Evolutionary conservation across 164 flowering plant species (phyloP).

Genomic region (Aristolochia contorta): DNA sequence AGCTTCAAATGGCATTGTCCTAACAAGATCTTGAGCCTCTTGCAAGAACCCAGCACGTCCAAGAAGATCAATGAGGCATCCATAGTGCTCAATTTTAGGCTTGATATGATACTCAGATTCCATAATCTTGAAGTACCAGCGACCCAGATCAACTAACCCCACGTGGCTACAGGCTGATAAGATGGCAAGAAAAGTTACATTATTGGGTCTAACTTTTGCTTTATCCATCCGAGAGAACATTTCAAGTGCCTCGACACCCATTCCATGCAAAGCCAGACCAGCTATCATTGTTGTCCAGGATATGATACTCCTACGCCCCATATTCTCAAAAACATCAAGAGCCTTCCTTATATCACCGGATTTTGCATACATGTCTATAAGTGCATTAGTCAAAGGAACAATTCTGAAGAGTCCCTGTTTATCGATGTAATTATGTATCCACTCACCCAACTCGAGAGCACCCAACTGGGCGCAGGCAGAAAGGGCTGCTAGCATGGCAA

Average conservation of each 20-base stretch:
- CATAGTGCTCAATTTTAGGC: slow-evolving; percentile 57
- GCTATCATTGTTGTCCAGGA: slow-evolving; percentile 69
- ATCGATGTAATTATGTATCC: slow-evolving; percentile 37
- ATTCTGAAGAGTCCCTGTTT: slow-evolving; percentile 19
- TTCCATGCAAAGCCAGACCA: slow-evolving; percentile 55
- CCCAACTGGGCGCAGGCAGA: slow-evolving; percentile 63
- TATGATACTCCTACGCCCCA: slow-evolving; percentile 36
- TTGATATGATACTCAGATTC: slow-evolving; percentile 23
- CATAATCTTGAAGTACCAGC: slow-evolving; percentile 36
- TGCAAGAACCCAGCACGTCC: slow-evolving; percentile 55
- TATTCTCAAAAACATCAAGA: slow-evolving; percentile 33
- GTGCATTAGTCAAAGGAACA: slow-evolving; percentile 38
- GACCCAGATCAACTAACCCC: slow-evolving; percentile 47
- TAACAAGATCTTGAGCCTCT: slow-evolving; percentile 38
- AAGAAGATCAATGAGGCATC: slow-evolving; percentile 62
- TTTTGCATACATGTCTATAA: slow-evolving; percentile 58
- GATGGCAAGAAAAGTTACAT: slow-evolving; percentile 48
- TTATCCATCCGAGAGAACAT: slow-evolving; percentile 51
- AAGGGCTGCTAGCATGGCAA: slow-evolving; percentile 47
- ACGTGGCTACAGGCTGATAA: slow-evolving; percentile 66
- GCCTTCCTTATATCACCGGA: slow-evolving; percentile 49
- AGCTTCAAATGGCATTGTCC: slow-evolving; percentile 53
- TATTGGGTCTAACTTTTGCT: slow-evolving; percentile 38
- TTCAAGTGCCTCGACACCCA: slow-evolving; percentile 38
- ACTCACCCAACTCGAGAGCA: slow-evolving; percentile 44